Base-by-base conservation (phyloP, 2,329 filamentous ascomycete genomes). In the Ophiostoma quercus region DNA sequence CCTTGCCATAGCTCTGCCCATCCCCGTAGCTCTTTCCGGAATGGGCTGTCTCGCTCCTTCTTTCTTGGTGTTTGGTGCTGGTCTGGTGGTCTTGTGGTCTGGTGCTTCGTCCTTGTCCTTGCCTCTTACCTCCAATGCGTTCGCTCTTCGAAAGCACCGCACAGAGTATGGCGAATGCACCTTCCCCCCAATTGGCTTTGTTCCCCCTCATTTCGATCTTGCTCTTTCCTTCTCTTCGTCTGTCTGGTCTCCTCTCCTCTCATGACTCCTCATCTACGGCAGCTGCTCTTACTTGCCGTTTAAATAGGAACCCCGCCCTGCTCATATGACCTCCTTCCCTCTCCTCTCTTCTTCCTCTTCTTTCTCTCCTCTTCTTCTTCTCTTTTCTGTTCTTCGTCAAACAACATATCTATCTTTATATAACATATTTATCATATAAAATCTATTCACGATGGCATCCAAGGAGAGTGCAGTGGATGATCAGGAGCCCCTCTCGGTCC, bases 391-490 rank as follows among this genome's bases (percentile, higher is more conserved):
- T 47, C 16, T 14, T 41, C 29, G 1, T 2, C 32, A 67, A 37
- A 57, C 47, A 22, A 37, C 67, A 41, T 41, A 65, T n/a, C 63
- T 47, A 37, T 47, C 57, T 51, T 39, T 32, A 19, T 43, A 37
- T 19, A 57, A 51, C 63, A 29, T 47, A 51, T 67, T 67, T 67
- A n/a, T 37, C 16, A 47, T 62, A 71, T 54, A 37, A 77, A 75
- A 73, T 70, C 75, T 76, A 76, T 75, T 73, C 81, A 85, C 79
- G 79, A 88, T 88, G 85, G 83, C 84, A 77, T 79, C 79, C 77
- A 87, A 87, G 83, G 82, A 80, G 74, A 85, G 84, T 79, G 84
- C 85, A 77, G 84, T 85, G 78, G 81, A 82, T 75, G 85, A 87
- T 77, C 83, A 72, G 63, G 75, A 87, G 77, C 85, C 85, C 74